Base-by-base conservation (phyloP, 495 filamentous ascomycete genomes). In the Jackrogersella minutella region DNA sequence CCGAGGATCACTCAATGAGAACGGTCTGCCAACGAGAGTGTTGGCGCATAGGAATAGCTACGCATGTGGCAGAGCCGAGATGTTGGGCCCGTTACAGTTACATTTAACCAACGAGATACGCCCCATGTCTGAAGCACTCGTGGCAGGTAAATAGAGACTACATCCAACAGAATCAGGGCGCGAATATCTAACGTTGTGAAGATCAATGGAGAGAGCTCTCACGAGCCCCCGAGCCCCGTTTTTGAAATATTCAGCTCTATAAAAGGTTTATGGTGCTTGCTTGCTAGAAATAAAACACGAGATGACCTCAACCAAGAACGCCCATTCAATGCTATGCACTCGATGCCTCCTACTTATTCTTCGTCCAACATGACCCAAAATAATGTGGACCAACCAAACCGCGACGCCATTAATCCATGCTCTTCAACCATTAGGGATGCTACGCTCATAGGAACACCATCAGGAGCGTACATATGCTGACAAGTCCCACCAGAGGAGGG, bases 401-500 rank as follows among this genome's bases (percentile, higher is more conserved):
- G 9, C 37, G 46, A 47, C 52, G 64, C 58, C 64, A n/a, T 44
- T 26, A 44, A 31, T 43, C 36, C 31, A 67, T 52, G 54, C 37
- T 37, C 36, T 52, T 19, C 22, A 14, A 37, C 39, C 10, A 31
- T 24, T 14, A 6, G n/a, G 0, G 36, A 19, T 3, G 34, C 11
- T 5, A 17, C 1, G n/a, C 22, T 41, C 17, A 56, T 56, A 56
- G 22, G 19, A 41, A 33, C 17, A 36, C n/a, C n/a, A 28, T 49
- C 44, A 72, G 36, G 24, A 71, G 31, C 22, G 41, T 57, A 31
- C 61, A 51, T 28, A 67, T 33, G 30, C 57, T 47, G 6, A 50
- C 46, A 40, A 77, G 11, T 16, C 55, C 50, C 22, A 50, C 17
- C 70, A 69, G 75, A 17, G 60, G 41, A 33, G 62, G 66, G n/a